phyloP scores from a whole-genome alignment of 176 grass and related monocot genomes.

The Carex kokanica region DNA sequence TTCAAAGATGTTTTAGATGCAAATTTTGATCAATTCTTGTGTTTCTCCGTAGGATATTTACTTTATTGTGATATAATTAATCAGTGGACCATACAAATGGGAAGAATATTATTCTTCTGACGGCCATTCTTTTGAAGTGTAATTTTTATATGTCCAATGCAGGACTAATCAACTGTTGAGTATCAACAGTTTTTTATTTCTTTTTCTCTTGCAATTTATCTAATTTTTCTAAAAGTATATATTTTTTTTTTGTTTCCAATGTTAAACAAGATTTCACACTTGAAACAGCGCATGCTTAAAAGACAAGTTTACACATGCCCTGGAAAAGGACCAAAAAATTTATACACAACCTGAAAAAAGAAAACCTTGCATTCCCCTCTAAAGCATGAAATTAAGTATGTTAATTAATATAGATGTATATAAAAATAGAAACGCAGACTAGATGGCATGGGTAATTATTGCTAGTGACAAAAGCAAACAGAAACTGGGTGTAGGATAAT shows the following conservation, averaged over 20 bases:
- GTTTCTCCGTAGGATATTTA: background rate
- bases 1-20: background rate
- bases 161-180: background rate
- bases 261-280: background rate
- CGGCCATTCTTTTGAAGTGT: background rate
- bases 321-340: background rate
- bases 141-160: background rate
- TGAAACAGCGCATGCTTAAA: background rate
- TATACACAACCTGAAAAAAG: background rate
- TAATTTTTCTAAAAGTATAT: background rate
- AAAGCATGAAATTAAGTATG: background rate
- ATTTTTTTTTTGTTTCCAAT: background rate
- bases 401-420: background rate
- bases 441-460: background rate
- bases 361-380: background rate
- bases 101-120: background rate
- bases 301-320: background rate
- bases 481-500: background rate
- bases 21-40: background rate
- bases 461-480: background rate
- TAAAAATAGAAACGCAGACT: background rate
- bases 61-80: background rate
- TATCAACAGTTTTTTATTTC: background rate
- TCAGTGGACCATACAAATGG: background rate
- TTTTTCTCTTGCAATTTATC: background rate